Base-by-base conservation (phyloP, 257 asterid genomes). In the Eustoma russellianum region DNA sequence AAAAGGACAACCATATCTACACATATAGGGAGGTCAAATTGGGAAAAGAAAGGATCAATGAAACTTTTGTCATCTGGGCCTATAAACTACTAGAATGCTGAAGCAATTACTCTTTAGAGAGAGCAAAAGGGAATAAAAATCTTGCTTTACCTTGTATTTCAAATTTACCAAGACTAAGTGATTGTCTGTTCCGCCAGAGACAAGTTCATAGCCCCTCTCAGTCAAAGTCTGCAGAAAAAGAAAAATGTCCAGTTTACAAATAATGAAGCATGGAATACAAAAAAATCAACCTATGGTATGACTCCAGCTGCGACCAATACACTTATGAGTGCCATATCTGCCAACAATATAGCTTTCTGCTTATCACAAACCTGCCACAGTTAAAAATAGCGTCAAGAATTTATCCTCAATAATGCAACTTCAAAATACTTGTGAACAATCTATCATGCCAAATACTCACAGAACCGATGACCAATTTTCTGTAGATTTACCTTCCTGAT, bases 281-380 rank as follows among this genome's bases (percentile, higher is more conserved):
- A 15, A 16, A 46, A 16, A 28, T 17, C 6, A 9, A 52, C 62
- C 11, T 40, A 61, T 44, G 73, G 73, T 49, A 38, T 64, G 64
- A 86, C 94, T 87, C 80, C 93, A 79, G 95, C 97, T 63, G 97
- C 97, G 62, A 89, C 97, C 56, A 89, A 89, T 46, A 95, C 97
- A 69, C 97, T 89, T 40, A 90, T 86, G 62, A 86, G 97, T 46
- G 97, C 97, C 97, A 89, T 90, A 65, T 90, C 97, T 50, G 96
- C 89, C 46, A 86, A 80, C 83, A 89, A 65, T 14, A 89, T 73
- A 13, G 97, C 95, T 51, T 67, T 67, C 56, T 67, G 73, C 53
- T 67, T 67, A 60, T 67, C 73, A 56, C 73, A 67, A 50, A 67
- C 68, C 73, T 67, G 64, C 57, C 59, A 50, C 16, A 16, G 46